Percentiles rank a stretch among this genome's conserved stretches.
These are phyloP conservation scores for Pneumocystis wakefieldiae DNA, from an alignment of 1,139 yeast genomes.

Conservation along the genomic window DNA sequence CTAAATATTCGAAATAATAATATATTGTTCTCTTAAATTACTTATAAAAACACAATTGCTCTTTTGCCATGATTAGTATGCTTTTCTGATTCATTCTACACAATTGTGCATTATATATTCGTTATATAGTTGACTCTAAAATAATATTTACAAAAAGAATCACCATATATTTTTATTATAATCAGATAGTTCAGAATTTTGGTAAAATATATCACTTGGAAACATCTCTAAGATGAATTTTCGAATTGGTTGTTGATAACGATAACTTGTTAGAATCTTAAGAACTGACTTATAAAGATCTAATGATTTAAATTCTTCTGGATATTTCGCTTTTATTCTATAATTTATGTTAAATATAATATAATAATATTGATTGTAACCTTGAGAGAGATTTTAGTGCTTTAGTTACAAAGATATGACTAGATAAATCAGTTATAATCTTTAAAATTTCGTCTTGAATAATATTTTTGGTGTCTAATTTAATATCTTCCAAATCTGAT, in stretches of 20 bases:
- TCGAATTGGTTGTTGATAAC: slow-evolving; percentile 48
- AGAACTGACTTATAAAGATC: slow-evolving; percentile 47
- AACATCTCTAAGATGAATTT: slow-evolving; percentile 58
- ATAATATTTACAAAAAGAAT: not conserved
- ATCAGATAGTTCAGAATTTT: not conserved
- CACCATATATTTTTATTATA: not conserved
- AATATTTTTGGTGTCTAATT: slow-evolving; percentile 24
- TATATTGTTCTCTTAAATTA: not conserved
- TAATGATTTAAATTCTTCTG: slow-evolving; percentile 41
- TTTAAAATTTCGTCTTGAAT: slow-evolving; percentile 35
- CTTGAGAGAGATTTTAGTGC: slow-evolving; percentile 44
- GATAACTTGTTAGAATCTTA: slow-evolving; percentile 48
- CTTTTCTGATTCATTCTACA: not conserved
- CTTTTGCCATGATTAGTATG: not conserved
- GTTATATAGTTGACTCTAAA: not conserved
- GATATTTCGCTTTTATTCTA: slow-evolving; percentile 38
- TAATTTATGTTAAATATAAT: slow-evolving; percentile 17
- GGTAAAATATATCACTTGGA: not conserved
- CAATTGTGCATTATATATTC: not conserved
- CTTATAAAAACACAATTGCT: not conserved
- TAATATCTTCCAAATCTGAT: slow-evolving; percentile 4
- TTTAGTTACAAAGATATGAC: slow-evolving; percentile 46
- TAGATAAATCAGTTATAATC: slow-evolving; percentile 40
- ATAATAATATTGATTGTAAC: not conserved
- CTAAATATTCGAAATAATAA: not conserved